Percentiles rank a stretch among this genome's conserved stretches.
phyloP scores from a whole-genome alignment of 164 flowering plant species.

The Magnolia officinalis region DNA sequence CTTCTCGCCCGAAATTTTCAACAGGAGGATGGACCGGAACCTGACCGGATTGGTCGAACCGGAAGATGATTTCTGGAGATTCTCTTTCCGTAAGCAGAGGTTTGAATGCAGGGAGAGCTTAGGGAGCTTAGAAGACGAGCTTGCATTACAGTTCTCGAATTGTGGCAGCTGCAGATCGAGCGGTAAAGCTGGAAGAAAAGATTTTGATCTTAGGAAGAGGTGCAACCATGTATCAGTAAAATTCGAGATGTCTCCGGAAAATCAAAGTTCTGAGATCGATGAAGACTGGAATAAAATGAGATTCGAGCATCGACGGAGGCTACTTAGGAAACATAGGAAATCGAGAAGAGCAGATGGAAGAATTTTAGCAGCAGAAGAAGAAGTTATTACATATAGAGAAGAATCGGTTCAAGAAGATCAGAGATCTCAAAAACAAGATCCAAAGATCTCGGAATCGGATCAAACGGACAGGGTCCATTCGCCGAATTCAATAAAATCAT shows the following conservation, averaged over 20 bases:
- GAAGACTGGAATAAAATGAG: conserved; percentile 11
- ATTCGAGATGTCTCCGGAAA: conserved; percentile 1
- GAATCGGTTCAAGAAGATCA: conserved; percentile 1
- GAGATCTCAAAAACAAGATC: neutral
- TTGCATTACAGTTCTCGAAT: conserved; percentile 23
- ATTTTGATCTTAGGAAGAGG: conserved; percentile 13
- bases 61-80: conserved; percentile 41
- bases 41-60: conserved; percentile 3
- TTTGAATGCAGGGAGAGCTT: conserved; percentile 21
- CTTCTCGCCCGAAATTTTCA: conserved; percentile 11
- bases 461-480: neutral
- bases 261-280: neutral
- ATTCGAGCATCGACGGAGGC: conserved; percentile 16
- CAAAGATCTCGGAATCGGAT: conserved; percentile 1
- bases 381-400: conserved; percentile 4
- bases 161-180: conserved; percentile 24
- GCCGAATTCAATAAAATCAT: neutral
- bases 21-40: neutral
- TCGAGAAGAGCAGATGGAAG: conserved; percentile 3
- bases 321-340: conserved; percentile 13
- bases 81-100: conserved; percentile 43
- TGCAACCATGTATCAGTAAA: neutral
- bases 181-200: conserved; percentile 5
- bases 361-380: conserved; percentile 4
- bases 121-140: conserved; percentile 22